Conservation (phyloP, 1,139 yeast species). For the Nadsonia commutata region DNA sequence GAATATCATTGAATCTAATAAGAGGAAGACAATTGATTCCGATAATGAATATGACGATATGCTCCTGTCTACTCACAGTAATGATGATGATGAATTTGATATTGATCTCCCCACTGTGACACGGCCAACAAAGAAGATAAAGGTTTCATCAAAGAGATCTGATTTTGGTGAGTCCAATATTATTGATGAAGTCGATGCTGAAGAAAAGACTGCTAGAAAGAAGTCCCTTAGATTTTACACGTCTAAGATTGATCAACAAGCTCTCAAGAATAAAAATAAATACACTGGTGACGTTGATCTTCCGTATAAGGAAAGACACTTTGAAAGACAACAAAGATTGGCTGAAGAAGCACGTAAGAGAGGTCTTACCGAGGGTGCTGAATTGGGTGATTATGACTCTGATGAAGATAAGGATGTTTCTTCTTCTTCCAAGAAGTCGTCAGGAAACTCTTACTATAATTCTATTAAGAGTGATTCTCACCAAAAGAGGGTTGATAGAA, state of each 20-base stretch:
- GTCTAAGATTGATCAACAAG: conserved; percentile 71
- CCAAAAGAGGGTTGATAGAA: conserved; percentile 38
- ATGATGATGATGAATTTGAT: conserved; percentile 27
- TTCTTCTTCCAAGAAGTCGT: conserved; percentile 18
- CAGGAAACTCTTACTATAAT: conserved; percentile 36
- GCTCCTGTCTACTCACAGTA: not conserved
- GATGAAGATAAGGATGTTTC: conserved; percentile 29
- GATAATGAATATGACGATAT: conserved; percentile 10
- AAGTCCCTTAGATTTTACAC: conserved; percentile 88
- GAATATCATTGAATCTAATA: not conserved
- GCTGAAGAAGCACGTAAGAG: conserved; percentile 79
- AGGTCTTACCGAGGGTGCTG: conserved; percentile 51
- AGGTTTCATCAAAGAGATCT: conserved; percentile 8
- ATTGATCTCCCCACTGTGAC: conserved; percentile 40
- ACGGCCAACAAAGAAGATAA: conserved; percentile 26
- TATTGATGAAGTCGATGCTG: conserved; percentile 65
- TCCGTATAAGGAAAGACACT: conserved; percentile 83
- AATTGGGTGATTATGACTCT: conserved; percentile 34
- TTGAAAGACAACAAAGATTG: conserved; percentile 77
- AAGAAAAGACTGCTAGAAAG: conserved; percentile 73
- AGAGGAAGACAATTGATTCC: conserved; percentile 3
- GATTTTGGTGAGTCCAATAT: conserved; percentile 51
- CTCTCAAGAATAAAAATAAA: conserved; percentile 31
- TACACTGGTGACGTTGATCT: conserved; percentile 69
- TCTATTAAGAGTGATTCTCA: conserved; percentile 34